Conservation (phyloP, 2,329 filamentous ascomycete species). For the Cladosporium halotolerans region DNA sequence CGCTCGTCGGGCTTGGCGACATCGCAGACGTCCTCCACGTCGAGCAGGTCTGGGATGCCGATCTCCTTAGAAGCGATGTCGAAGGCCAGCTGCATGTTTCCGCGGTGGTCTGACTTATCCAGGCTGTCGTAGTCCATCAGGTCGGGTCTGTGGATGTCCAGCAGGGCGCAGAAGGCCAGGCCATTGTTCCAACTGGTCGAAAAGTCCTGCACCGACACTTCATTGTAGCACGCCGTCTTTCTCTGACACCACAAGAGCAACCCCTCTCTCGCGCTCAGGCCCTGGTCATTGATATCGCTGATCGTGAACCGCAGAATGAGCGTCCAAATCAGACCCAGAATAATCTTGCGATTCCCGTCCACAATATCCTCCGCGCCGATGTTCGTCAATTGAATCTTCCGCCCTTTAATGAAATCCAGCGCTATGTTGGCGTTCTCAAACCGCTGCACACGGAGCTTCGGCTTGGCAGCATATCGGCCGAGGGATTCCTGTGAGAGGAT, state of each 20-base stretch:
- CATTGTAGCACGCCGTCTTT: conserved; percentile 97
- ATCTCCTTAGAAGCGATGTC: conserved; percentile 95
- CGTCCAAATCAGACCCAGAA: conserved; percentile 95
- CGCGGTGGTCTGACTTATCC: conserved; percentile 88
- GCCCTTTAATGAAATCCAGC: conserved; percentile 83
- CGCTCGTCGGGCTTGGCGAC: conserved; percentile 93
- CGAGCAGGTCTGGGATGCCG: conserved; percentile 88
- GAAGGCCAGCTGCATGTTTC: conserved; percentile 97
- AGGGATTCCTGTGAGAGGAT: conserved; percentile 91
- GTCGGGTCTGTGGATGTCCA: conserved; percentile 95
- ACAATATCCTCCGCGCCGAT: conserved; percentile 98
- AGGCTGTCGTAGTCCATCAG: conserved; percentile 93
- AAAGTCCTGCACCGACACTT: conserved; percentile 92
- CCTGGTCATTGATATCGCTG: conserved; percentile 96
- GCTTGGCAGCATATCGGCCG: conserved; percentile 91
- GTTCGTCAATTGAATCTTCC: conserved; percentile 94
- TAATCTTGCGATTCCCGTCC: conserved; percentile 95
- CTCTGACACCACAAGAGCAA: conserved; percentile 94
- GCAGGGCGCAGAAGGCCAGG: conserved; percentile 86
- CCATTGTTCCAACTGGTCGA: conserved; percentile 96
- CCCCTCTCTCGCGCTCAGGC: conserved; percentile 94
- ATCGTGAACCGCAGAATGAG: conserved; percentile 97
- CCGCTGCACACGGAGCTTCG: conserved; percentile 89
- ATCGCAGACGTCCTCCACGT: conserved; percentile 97
- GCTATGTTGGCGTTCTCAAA: conserved; percentile 98